Percentiles rank a stretch among this genome's conserved stretches.
Evolutionary conservation across 1,284 basidiomycete species (phyloP).

Genomic region (Kwoniella shivajii): DNA sequence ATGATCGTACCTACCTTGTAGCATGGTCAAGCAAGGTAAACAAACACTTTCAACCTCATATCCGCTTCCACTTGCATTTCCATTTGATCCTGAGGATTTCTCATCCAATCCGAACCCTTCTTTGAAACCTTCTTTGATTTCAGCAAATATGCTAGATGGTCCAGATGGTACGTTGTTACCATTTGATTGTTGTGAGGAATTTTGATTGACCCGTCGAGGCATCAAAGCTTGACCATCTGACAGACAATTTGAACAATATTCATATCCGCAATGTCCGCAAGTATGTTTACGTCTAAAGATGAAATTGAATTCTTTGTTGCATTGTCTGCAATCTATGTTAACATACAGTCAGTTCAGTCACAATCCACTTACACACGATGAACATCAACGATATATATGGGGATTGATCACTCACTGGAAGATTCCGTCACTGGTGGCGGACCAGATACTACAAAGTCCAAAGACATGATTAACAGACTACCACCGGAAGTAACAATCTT

Average conservation of each 20-base stretch:
- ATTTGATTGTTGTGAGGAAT: background rate
- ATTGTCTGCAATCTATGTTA: constrained; percentile 46
- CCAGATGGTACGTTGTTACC: background rate
- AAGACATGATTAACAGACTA: constrained; percentile 4
- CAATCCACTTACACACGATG: background rate
- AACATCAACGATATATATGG: no score
- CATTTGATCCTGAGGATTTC: constrained; percentile 1
- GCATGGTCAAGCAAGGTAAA: constrained; percentile 44
- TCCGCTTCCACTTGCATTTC: constrained; percentile 27
- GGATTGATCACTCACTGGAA: constrained; percentile 36
- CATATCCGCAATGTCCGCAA: constrained; percentile 53
- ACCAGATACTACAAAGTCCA: constrained; percentile 48
- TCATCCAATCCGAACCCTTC: constrained; percentile 29
- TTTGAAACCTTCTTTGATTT: constrained; percentile 32
- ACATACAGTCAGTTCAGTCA: no score
- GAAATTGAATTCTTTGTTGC: constrained; percentile 49
- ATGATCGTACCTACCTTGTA: constrained; percentile 48
- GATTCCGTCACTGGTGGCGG: constrained; percentile 50
- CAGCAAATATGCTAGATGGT: constrained; percentile 17
- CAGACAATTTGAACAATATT: constrained; percentile 49
- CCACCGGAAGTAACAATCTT: background rate
- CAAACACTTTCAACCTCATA: constrained; percentile 52
- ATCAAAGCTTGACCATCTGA: constrained; percentile 52
- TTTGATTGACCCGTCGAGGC: constrained; percentile 36
- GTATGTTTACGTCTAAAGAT: constrained; percentile 45